These are phyloP conservation scores for Teunomyces kruisii DNA, from an alignment of 805 yeast species.

Conservation along the genomic window DNA sequence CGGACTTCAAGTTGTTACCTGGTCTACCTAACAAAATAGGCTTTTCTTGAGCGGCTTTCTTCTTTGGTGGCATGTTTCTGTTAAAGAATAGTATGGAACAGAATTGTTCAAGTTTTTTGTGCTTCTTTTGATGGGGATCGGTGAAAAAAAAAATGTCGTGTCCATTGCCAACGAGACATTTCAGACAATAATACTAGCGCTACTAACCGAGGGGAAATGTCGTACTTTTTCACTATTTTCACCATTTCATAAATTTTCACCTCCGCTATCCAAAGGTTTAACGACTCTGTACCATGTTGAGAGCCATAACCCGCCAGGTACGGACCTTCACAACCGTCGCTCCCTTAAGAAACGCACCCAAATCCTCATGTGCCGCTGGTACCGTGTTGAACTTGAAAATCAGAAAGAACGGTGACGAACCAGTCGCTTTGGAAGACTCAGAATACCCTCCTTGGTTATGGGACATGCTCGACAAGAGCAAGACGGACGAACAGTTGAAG, in stretches of 20 bases:
- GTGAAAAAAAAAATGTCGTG: conserved; percentile 5
- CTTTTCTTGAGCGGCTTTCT: conserved; percentile 60
- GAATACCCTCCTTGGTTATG: conserved; percentile 97
- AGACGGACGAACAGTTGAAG: conserved; percentile 56
- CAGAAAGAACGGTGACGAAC: conserved; percentile 79
- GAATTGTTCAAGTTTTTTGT: neutral
- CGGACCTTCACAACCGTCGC: neutral
- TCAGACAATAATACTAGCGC: neutral
- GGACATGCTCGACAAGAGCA: conserved; percentile 70
- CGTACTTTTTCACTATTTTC: neutral
- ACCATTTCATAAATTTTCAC: neutral
- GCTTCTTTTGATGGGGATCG: conserved; percentile 1
- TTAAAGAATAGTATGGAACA: neutral
- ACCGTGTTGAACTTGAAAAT: conserved; percentile 71
- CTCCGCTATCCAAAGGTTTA: neutral
- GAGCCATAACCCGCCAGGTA: conserved; percentile 1
- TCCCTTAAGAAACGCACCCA: conserved; percentile 4
- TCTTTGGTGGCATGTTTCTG: conserved; percentile 70
- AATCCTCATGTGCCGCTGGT: conserved; percentile 67
- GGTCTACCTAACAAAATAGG: conserved; percentile 83
- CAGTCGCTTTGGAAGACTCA: conserved; percentile 80
- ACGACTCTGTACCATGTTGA: neutral
- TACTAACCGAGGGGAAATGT: neutral
- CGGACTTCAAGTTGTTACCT: conserved; percentile 48
- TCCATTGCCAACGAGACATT: neutral